Evolutionary conservation across 306 rosid genomes (phyloP), one percentile per base, ranked within the genome.

Genomic region (Sicyos edulis): DNA sequence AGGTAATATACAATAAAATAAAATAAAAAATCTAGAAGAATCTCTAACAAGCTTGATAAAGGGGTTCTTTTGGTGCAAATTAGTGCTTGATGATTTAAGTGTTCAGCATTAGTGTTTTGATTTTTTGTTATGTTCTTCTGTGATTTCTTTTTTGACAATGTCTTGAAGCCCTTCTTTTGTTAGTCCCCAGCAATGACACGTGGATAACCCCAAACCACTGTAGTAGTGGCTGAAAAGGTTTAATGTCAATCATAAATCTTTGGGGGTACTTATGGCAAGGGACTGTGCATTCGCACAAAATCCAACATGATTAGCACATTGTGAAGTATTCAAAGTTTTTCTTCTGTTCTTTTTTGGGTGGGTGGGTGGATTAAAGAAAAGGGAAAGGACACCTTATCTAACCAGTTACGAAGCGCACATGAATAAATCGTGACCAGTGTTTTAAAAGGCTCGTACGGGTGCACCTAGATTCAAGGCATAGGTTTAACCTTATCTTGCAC

Each of bases 161-260:
- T 21, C 13, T 20, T 20, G 56, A 45, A 49, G 72, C 70, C 20
- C 51, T 21, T 68, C 15, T 68, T 49, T 22, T 49, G 19, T 8
- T 45, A 49, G 21, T 22, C 17, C 56, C 11, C 53, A 45, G 11
- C 71, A 11, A 0, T 19, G n/a, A 49, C 72, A 22, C 53, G 72
- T 47, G 54, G 54, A 44, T 66, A 68, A 14, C 56, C 24, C 17
- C 44, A 68, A 45, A 24, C 49, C 55, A 44, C 7, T 44, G 56
- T 67, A 60, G 66, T 60, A 60, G 32, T 61, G 47, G 16, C 21
- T 61, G 44, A 26, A 61, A 61, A 58, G 64, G n/a, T 61, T 61
- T 32, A 24, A 60, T 24, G 66, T 57, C 63, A 57, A 26, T 11
- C 66, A 24, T 61, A 61, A 29, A 68, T 7, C 42, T 49, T 22